These are phyloP conservation scores for Sphagnum tenellum DNA, from an alignment of 225 moss, liverwort and hornwort species.

Conservation along the genomic window DNA sequence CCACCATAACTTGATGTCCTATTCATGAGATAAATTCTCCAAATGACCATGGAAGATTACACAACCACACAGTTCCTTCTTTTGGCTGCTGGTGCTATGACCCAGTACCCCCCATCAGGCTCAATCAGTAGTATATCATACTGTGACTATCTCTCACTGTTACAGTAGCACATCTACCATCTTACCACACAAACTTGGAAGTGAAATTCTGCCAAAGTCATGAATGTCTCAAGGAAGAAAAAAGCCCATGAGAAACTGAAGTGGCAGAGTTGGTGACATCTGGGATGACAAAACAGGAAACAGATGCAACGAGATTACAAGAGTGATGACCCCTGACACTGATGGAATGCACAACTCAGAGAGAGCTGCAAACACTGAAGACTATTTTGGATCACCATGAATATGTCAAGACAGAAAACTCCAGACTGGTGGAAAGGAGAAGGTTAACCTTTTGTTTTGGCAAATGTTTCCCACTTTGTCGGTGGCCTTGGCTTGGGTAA, in stretches of 20 bases:
- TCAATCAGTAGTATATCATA: too few species aligned
- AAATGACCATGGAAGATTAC: too few species aligned
- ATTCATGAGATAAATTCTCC: too few species aligned
- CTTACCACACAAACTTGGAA: too few species aligned
- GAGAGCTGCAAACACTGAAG: neutral
- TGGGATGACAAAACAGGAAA: neutral
- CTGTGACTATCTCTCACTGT: too few species aligned
- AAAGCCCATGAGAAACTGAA: neutral
- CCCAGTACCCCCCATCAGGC: too few species aligned
- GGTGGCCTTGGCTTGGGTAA: constrained; percentile 66
- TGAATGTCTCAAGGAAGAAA: neutral
- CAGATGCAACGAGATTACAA: neutral
- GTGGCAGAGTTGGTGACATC: neutral
- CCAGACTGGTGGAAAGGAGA: neutral
- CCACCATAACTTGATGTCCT: too few species aligned
- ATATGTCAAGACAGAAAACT: too few species aligned
- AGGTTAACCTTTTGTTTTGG: constrained; percentile 76
- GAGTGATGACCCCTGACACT: neutral
- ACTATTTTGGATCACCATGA: neutral
- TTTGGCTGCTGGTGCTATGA: too few species aligned
- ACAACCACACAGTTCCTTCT: too few species aligned
- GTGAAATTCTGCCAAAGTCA: neutral
- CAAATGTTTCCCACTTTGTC: constrained; percentile 97
- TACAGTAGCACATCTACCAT: too few species aligned
- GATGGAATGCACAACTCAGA: neutral